These are phyloP conservation scores for Candida glaebosa DNA, from an alignment of 805 yeast species.

Conservation along the genomic window DNA sequence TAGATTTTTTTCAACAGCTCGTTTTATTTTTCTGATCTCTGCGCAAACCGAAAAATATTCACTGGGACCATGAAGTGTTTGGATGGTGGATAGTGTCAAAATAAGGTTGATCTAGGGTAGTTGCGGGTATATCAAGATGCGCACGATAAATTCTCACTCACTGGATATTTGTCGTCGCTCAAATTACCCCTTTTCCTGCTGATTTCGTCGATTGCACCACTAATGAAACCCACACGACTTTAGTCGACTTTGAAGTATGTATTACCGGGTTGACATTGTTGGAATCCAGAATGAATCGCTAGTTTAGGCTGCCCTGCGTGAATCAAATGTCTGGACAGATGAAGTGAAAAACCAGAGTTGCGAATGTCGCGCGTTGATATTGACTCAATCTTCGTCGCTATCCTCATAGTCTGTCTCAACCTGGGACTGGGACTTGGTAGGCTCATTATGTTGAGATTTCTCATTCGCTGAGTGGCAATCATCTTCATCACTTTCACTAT, in stretches of 20 bases:
- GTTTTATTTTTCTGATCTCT: constrained; percentile 4
- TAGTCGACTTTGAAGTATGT: not conserved
- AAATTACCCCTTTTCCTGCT: not conserved
- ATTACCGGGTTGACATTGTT: not conserved
- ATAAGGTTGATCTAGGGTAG: not conserved
- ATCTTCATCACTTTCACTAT: constrained; percentile 5
- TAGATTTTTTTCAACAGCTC: constrained; percentile 2
- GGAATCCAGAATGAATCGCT: too few relatives aligned
- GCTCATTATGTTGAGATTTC: not conserved
- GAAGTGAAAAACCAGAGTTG: too few relatives aligned
- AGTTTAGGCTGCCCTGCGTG: too few relatives aligned
- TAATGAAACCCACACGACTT: not conserved
- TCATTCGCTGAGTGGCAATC: constrained; percentile 1
- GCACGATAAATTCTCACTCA: too few relatives aligned
- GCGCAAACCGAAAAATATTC: constrained; percentile 1
- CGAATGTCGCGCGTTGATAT: too few relatives aligned
- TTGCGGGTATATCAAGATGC: not conserved
- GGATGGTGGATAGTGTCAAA: not conserved
- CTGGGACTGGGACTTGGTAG: not conserved
- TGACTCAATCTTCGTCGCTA: constrained; percentile 8
- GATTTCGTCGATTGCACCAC: not conserved
- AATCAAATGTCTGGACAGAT: too few relatives aligned
- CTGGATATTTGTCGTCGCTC: too few relatives aligned
- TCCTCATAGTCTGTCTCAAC: constrained; percentile 6
- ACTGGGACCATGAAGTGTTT: not conserved